phyloP scores from a whole-genome alignment of 768 basidiomycete species.

The Candolleomyces aberdarensis region DNA sequence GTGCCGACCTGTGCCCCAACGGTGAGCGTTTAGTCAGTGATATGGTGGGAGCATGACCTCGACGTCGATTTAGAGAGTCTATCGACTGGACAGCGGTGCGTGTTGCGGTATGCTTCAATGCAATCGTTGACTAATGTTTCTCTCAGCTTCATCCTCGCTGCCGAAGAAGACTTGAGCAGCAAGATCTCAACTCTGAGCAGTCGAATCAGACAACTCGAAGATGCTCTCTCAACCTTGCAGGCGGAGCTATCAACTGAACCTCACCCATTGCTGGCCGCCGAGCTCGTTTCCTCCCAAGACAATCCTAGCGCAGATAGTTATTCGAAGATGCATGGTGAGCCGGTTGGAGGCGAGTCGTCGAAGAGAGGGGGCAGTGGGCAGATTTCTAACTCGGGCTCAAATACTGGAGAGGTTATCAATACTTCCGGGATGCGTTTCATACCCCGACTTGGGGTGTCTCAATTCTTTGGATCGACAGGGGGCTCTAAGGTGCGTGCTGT shows the following conservation, averaged over 20 bases:
- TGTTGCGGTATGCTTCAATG: neutral
- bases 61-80: slow-evolving; percentile 47
- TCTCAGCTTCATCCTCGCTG: slow-evolving; percentile 54
- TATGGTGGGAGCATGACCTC: too few relatives aligned
- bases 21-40: slow-evolving; percentile 34
- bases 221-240: slow-evolving; percentile 52
- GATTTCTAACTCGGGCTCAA: slow-evolving; percentile 13
- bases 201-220: slow-evolving; percentile 59
- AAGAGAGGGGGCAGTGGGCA: neutral
- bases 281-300: slow-evolving; percentile 37
- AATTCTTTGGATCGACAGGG: slow-evolving; percentile 65
- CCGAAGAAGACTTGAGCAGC: slow-evolving; percentile 62
- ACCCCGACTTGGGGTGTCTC: slow-evolving; percentile 55
- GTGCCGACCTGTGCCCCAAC: slow-evolving; percentile 69
- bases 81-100: slow-evolving; percentile 72
- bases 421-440: slow-evolving; percentile 61
- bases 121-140: neutral
- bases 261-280: slow-evolving; percentile 59
- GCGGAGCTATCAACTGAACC: slow-evolving; percentile 47
- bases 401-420: slow-evolving; percentile 43
- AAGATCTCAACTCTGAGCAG: slow-evolving; percentile 50
- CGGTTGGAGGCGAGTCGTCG: neutral
- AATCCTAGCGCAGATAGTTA: slow-evolving; percentile 22
- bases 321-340: slow-evolving; percentile 21
- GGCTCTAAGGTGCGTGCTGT: slow-evolving; percentile 56